These are phyloP conservation scores for Clarireedia sp. DNA, from an alignment of 2,329 filamentous ascomycete species.

Conservation along the genomic window DNA sequence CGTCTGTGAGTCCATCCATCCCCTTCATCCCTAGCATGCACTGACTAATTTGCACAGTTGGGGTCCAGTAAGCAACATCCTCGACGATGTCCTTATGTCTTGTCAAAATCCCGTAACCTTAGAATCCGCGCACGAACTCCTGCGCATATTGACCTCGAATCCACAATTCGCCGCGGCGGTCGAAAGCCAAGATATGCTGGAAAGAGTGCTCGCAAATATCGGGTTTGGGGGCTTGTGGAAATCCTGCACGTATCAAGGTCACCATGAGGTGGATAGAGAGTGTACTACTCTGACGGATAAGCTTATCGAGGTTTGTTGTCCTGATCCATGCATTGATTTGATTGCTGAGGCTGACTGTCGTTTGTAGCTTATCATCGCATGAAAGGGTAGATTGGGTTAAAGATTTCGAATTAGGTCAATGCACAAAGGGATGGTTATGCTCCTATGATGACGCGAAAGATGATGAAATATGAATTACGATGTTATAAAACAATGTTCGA, in stretches of 20 bases:
- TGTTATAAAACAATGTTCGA: neutral
- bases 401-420: neutral
- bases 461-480: slow-evolving; percentile 5
- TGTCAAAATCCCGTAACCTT: slow-evolving; percentile 54
- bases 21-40: neutral
- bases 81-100: slow-evolving; percentile 52
- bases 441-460: neutral
- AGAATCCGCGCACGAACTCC: slow-evolving; percentile 50
- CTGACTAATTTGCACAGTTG: slow-evolving; percentile 34
- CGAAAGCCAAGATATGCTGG: slow-evolving; percentile 41
- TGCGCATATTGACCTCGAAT: slow-evolving; percentile 50
- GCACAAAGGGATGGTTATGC: neutral
- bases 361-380: slow-evolving; percentile 15
- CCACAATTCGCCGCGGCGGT: slow-evolving; percentile 42
- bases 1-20: slow-evolving; percentile 42
- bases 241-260: slow-evolving; percentile 27
- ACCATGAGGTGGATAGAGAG: slow-evolving; percentile 27
- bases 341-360: neutral
- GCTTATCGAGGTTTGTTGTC: slow-evolving; percentile 25
- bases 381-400: neutral
- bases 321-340: neutral
- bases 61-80: slow-evolving; percentile 46
- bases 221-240: slow-evolving; percentile 59
- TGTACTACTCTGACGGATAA: slow-evolving; percentile 26
- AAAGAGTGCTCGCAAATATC: slow-evolving; percentile 48